Conservation (phyloP, 768 basidiomycete genomes). For the Lepiota subincarnata region DNA sequence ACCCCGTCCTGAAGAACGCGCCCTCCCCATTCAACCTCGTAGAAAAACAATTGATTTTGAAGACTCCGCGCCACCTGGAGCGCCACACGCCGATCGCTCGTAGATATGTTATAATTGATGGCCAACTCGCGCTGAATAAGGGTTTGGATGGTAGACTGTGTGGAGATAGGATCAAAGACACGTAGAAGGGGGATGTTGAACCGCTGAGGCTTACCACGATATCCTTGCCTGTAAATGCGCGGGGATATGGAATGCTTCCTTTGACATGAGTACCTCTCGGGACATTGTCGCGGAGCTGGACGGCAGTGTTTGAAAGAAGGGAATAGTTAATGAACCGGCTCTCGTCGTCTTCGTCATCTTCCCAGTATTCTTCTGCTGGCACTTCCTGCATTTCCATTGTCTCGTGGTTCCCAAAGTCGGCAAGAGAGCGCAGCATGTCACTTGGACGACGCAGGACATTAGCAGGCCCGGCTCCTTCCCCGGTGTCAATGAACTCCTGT, state of each 20-base stretch:
- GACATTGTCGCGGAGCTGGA: conserved; percentile 84
- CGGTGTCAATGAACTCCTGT: not conserved
- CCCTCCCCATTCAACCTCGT: conserved; percentile 94
- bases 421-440: conserved; percentile 33
- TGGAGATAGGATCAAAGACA: not conserved
- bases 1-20: conserved; percentile 79
- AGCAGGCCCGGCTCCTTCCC: not conserved
- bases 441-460: conserved; percentile 25
- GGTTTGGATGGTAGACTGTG: conserved; percentile 80
- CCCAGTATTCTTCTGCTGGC: conserved; percentile 43
- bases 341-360: conserved; percentile 52
- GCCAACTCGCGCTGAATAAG: conserved; percentile 83
- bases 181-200: conserved; percentile 11
- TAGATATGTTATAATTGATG: conserved; percentile 67
- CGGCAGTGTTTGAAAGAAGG: conserved; percentile 82
- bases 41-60: conserved; percentile 91
- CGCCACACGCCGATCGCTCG: conserved; percentile 77
- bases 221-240: conserved; percentile 92
- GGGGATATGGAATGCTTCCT: conserved; percentile 88
- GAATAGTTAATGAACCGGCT: conserved; percentile 86
- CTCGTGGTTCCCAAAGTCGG: conserved; percentile 22
- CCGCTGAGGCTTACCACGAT: conserved; percentile 63
- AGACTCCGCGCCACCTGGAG: conserved; percentile 86
- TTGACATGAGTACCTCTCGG: conserved; percentile 87
- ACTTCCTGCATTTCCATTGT: conserved; percentile 28